phyloP scores from a whole-genome alignment of 805 yeast genomes.

The Kazachstania kunashirensis region DNA sequence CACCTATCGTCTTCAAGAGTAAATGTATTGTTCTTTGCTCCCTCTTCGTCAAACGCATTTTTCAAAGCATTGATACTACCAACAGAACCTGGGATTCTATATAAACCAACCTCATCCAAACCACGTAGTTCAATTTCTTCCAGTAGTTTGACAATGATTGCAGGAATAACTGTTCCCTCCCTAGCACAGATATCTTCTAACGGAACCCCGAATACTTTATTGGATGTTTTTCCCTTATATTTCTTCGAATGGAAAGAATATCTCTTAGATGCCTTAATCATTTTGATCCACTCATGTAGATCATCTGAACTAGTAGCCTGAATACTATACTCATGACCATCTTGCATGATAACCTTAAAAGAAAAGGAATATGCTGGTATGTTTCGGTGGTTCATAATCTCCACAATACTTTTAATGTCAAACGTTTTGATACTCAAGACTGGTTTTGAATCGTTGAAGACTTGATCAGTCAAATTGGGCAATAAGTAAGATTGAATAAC shows the following conservation, averaged over 20 bases:
- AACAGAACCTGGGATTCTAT: conserved; percentile 61
- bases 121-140: conserved; percentile 80
- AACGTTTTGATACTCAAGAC: conserved; percentile 36
- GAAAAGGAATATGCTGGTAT: conserved; percentile 15
- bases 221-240: conserved; percentile 32
- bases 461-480: conserved; percentile 42
- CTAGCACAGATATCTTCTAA: conserved; percentile 64
- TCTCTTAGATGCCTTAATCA: conserved; percentile 33
- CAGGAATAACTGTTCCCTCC: conserved; percentile 55
- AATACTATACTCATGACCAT: conserved; percentile 48
- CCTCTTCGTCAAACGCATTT: conserved; percentile 43
- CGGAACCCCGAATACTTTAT: conserved; percentile 80
- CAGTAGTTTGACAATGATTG: conserved; percentile 53
- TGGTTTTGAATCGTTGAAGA: conserved; percentile 42
- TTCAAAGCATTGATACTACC: conserved; percentile 47
- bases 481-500: conserved; percentile 40
- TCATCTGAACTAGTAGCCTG: conserved; percentile 58
- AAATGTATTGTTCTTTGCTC: conserved; percentile 33
- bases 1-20: conserved; percentile 45
- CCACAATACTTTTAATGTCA: conserved; percentile 31
- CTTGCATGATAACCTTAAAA: conserved; percentile 36
- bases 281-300: conserved; percentile 63
- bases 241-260: conserved; percentile 35
- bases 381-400: conserved; percentile 29
- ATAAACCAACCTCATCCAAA: conserved; percentile 80